A percentile compares a stretch with the other conserved stretches of the same genome.
These are phyloP conservation scores for Populus tremula DNA, from an alignment of 345 rosid species.

Conservation along the genomic window DNA sequence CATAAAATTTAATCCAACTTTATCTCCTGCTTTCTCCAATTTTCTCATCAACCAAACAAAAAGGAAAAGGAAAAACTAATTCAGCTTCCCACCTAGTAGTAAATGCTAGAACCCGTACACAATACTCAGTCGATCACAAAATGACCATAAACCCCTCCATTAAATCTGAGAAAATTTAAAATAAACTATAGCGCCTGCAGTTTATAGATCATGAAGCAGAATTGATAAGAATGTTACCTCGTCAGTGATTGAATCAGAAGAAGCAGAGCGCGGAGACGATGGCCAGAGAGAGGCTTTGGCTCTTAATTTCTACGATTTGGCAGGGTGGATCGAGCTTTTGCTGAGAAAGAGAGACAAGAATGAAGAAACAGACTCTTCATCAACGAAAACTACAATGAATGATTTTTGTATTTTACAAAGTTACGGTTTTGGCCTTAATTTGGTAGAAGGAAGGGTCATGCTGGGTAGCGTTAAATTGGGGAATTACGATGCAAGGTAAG, in stretches of 20 bases:
- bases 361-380: slow-evolving; percentile 16
- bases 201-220: slow-evolving; percentile 12
- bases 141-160: neutral
- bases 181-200: neutral
- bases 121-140: neutral
- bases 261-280: neutral
- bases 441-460: too few relatives aligned
- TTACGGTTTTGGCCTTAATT: slow-evolving; percentile 26
- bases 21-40: neutral
- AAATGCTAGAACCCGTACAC: neutral
- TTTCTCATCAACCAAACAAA: slow-evolving; percentile 4
- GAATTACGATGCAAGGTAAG: neutral
- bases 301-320: slow-evolving; percentile 1
- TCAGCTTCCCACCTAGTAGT: neutral
- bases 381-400: slow-evolving; percentile 29
- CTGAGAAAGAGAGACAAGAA: neutral
- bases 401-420: neutral
- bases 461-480: neutral
- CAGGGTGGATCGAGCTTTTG: slow-evolving; percentile 18
- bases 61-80: neutral
- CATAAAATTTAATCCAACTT: neutral
- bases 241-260: neutral
- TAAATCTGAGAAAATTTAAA: neutral
- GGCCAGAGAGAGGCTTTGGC: neutral
- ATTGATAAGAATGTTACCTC: slow-evolving; percentile 9